Conservation (phyloP, 176 grass and related monocot genomes). For the Neostapfia colusana region DNA sequence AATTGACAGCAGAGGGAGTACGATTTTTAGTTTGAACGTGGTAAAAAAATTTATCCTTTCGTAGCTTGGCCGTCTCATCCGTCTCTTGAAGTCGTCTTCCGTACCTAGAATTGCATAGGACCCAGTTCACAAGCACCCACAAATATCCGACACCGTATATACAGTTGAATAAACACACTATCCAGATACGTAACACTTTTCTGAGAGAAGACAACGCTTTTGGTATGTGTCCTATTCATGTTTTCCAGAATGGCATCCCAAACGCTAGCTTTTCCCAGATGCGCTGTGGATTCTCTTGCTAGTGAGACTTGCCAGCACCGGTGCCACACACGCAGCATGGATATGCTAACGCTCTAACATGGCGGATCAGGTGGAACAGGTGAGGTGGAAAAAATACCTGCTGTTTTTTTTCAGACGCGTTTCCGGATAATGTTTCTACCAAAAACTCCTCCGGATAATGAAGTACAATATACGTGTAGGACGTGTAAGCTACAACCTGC, state of each 20-base stretch:
- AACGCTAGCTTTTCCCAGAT: neutral
- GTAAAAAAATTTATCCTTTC: too few relatives aligned
- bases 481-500: neutral
- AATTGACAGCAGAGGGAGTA: too few relatives aligned
- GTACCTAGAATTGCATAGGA: neutral
- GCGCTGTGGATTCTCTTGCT: neutral
- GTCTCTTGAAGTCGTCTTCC: neutral
- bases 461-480: neutral
- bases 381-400: conserved; percentile 3
- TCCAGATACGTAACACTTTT: neutral
- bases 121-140: neutral
- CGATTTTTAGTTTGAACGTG: too few relatives aligned
- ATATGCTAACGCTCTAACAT: conserved; percentile 2
- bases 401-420: neutral
- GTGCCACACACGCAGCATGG: conserved; percentile 40
- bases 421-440: conserved; percentile 9
- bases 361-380: conserved; percentile 7
- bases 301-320: neutral
- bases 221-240: neutral
- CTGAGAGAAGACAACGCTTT: neutral
- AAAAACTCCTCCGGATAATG: neutral
- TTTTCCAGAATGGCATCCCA: neutral
- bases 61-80: too few relatives aligned
- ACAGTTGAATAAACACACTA: neutral
- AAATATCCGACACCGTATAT: neutral